A percentile compares a stretch with the other conserved stretches of the same genome.
These are phyloP conservation scores for Emericellopsis terricola DNA, from an alignment of 495 filamentous ascomycete genomes.

Conservation along the genomic window DNA sequence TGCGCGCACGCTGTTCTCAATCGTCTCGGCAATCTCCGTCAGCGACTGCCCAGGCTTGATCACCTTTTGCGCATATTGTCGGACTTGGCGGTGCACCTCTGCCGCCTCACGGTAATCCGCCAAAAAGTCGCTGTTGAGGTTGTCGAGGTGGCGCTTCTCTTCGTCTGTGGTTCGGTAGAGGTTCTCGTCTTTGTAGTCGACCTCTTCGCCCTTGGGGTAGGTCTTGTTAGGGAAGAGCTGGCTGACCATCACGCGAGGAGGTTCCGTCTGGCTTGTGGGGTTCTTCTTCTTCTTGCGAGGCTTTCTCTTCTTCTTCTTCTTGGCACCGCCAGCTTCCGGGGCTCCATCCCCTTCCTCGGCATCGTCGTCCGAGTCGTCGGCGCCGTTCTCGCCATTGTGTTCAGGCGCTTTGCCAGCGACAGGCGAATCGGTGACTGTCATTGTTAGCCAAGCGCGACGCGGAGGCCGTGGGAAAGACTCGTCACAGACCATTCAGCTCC, in stretches of 20 bases:
- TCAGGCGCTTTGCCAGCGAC: conserved; percentile 24
- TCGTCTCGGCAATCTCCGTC: conserved; percentile 67
- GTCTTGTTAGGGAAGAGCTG: conserved; percentile 55
- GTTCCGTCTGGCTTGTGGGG: conserved; percentile 55
- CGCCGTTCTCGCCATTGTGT: conserved; percentile 41
- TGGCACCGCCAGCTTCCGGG: conserved; percentile 22
- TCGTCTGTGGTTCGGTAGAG: conserved; percentile 66
- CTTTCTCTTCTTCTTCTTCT: conserved; percentile 68
- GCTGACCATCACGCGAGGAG: conserved; percentile 57
- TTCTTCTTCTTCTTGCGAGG: conserved; percentile 66
- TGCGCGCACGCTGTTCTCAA: conserved; percentile 70
- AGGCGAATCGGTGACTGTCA: conserved; percentile 28
- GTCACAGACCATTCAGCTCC: conserved; percentile 29
- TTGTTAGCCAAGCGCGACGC: conserved; percentile 5
- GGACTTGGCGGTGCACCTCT: conserved; percentile 77
- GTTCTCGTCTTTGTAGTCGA: conserved; percentile 62
- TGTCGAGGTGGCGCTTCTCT: conserved; percentile 74
- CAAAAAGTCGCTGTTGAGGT: conserved; percentile 69
- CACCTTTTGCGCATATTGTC: conserved; percentile 61
- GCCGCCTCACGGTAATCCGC: conserved; percentile 75
- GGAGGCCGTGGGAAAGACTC: neutral
- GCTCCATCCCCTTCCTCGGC: conserved; percentile 21
- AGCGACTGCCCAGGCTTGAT: conserved; percentile 70
- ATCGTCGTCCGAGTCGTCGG: conserved; percentile 53
- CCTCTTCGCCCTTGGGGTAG: conserved; percentile 69